phyloP scores from a whole-genome alignment of 495 filamentous ascomycete species.

The Talaromyces adpressus region DNA sequence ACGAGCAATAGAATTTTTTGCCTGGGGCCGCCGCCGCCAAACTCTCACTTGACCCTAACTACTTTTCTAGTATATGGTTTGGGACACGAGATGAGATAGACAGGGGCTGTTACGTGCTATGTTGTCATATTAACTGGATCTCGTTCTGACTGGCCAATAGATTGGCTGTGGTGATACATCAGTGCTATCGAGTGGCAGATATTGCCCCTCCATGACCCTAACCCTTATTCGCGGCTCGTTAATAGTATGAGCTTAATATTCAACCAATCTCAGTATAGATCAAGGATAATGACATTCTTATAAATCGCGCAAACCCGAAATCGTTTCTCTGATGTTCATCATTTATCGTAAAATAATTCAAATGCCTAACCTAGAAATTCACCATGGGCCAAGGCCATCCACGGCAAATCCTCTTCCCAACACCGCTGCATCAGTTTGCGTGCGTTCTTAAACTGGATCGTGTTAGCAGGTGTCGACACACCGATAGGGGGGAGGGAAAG shows the following conservation, averaged over 20 bases:
- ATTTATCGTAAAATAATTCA: neutral
- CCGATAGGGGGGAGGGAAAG: too few species aligned
- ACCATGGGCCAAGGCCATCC: constrained; percentile 34
- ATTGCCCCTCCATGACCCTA: neutral
- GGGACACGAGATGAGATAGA: too few species aligned
- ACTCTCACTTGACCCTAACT: neutral
- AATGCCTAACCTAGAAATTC: constrained; percentile 34
- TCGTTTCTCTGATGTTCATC: neutral
- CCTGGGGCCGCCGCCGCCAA: neutral
- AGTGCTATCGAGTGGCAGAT: neutral
- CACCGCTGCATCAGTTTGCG: constrained; percentile 37
- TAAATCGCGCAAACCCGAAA: neutral
- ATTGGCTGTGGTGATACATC: neutral
- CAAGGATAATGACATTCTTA: neutral
- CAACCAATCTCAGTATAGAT: neutral
- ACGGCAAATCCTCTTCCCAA: constrained; percentile 35
- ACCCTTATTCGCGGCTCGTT: neutral
- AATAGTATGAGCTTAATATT: neutral
- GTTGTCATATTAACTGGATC: neutral
- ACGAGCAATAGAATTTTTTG: constrained; percentile 3
- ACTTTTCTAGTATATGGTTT: too few species aligned
- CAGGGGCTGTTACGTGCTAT: constrained; percentile 3
- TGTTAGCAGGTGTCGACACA: too few species aligned
- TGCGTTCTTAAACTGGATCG: constrained; percentile 43
- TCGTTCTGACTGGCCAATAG: neutral